These are phyloP conservation scores for Poa annua DNA, from an alignment of 176 grass and related monocot genomes.

Conservation along the genomic window DNA sequence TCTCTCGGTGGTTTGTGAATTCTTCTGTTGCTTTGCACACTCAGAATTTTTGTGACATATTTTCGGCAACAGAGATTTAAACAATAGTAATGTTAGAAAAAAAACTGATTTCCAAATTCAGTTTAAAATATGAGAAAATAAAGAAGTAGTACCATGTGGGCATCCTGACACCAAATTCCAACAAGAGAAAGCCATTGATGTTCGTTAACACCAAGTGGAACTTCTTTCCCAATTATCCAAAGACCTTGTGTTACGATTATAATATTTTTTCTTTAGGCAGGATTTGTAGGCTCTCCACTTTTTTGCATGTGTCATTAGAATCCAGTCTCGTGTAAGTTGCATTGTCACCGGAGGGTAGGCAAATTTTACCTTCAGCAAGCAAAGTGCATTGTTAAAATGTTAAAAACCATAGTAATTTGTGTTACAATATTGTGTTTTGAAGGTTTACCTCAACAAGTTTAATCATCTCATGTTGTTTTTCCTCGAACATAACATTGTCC, in stretches of 20 bases:
- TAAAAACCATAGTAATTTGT: no score
- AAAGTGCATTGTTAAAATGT: not conserved
- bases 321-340: no score
- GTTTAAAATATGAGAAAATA: not conserved
- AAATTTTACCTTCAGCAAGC: no score
- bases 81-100: not conserved
- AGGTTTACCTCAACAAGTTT: not conserved
- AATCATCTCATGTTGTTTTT: not conserved
- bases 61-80: not conserved
- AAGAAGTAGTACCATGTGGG: not conserved
- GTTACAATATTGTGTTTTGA: no score
- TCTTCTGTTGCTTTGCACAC: not conserved
- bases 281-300: no score
- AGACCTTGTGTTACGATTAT: no score
- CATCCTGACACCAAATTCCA: not conserved
- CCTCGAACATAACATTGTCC: not conserved
- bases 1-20: not conserved
- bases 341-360: no score
- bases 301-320: no score
- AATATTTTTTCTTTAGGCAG: no score
- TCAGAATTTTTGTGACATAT: not conserved
- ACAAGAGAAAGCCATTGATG: conserved; percentile 2
- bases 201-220: no score
- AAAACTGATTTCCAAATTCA: not conserved
- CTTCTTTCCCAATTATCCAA: no score